Base-by-base conservation (phyloP, 1,139 yeast genomes). In the Protomyces gravidus region DNA sequence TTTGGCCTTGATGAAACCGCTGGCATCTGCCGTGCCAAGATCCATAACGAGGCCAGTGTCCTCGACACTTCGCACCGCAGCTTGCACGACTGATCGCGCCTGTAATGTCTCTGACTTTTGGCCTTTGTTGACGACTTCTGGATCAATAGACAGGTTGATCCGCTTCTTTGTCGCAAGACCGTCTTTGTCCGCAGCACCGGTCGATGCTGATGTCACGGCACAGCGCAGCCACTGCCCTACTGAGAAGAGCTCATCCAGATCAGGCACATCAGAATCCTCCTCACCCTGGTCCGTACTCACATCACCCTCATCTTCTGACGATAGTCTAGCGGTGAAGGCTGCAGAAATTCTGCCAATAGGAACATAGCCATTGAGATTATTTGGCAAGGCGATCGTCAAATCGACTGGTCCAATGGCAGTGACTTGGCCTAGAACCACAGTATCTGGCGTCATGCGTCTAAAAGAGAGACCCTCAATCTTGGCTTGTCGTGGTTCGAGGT, bases 211-310 rank as follows among this genome's bases (percentile, higher is more conserved):
- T 6, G 71, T 70, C 5, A 90, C 89, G 60, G 79, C 75, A 27
- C 95, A 95, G 67, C 94, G 81, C 51, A 92, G 74, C 89, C 95
- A 92, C 71, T 88, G 94, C 11, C 97, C 97, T 46, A 81, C 67
- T 51, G 72, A 70, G 73, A 90, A 89, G 59, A 81, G 71, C 1
- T 76, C 69, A 1, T 74, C 69, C 62, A 88, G 75, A 15, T 77
- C 72, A 15, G 95, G 94, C 60, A 84, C 75, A 55, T 77, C 78
- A 3, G 67, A 70, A 1, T 68, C 74, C 6, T 65, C 70, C 9
- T 63, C 67, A 13, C 69, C 70, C 13, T 68, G 70, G 19, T 67
- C 73, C 13, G 69, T 72, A 7, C 70, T 76, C 58, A 75, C 78
- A 3, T 73, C 76, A 3, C 76, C 78, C 33, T 78, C 82, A 5